Percentiles rank a stretch among this genome's conserved stretches.
These are phyloP conservation scores for Irpex sp. DNA, from an alignment of 1,284 basidiomycete genomes.

Conservation along the genomic window DNA sequence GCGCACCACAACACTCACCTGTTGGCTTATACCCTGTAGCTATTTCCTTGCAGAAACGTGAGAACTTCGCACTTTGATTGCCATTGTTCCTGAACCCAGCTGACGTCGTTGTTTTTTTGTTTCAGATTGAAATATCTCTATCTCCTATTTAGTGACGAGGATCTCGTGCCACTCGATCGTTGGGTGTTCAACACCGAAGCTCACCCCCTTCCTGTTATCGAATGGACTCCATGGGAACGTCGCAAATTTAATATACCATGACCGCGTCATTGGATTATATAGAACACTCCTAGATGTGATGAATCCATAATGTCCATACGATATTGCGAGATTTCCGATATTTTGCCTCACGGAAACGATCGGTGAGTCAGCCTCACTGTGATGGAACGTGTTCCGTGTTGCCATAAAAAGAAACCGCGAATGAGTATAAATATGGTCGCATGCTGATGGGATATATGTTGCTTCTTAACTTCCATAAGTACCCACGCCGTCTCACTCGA, in stretches of 20 bases:
- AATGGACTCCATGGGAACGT: conserved; percentile 41
- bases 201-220: conserved; percentile 70
- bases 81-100: neutral
- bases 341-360: neutral
- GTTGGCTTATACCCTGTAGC: conserved; percentile 27
- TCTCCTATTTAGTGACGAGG: conserved; percentile 55
- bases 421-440: no score
- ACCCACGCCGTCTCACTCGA: neutral
- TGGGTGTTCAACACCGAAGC: conserved; percentile 90
- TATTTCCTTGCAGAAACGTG: conserved; percentile 69
- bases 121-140: conserved; percentile 51
- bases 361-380: neutral
- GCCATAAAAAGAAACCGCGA: no score
- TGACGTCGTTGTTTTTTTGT: neutral
- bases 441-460: no score
- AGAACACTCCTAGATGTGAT: neutral
- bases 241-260: neutral
- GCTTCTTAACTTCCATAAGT: neutral
- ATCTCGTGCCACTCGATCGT: conserved; percentile 58
- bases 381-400: neutral
- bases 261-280: neutral
- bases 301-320: neutral
- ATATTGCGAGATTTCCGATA: neutral
- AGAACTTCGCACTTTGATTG: neutral
- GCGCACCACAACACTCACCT: neutral